Evolutionary conservation across 2,329 filamentous ascomycete species (phyloP).

Genomic region (Cadophora sp.): DNA sequence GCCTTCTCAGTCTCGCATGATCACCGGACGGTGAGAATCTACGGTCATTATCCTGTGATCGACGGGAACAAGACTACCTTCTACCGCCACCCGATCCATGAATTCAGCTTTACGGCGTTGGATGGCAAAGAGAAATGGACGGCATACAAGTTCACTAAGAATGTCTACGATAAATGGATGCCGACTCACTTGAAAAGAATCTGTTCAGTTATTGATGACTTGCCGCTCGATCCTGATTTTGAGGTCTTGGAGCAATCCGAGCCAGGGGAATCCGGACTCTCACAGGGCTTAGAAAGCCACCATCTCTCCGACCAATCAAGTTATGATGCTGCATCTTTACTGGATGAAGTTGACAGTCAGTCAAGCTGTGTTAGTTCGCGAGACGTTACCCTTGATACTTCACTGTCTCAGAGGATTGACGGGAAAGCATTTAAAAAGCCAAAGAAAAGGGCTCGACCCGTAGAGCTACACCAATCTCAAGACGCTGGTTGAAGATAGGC

Average conservation of each 20-base stretch:
- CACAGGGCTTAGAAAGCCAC: conserved; percentile 25
- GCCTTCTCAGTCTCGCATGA: conserved; percentile 47
- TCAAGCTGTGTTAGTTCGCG: conserved; percentile 31
- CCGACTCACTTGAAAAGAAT: conserved; percentile 44
- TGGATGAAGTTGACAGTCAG: conserved; percentile 29
- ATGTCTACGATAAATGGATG: conserved; percentile 43
- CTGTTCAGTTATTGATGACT: conserved; percentile 36
- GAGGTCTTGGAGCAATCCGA: conserved; percentile 31
- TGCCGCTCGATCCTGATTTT: conserved; percentile 40
- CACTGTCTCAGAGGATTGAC: conserved; percentile 28
- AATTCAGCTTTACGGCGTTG: conserved; percentile 39
- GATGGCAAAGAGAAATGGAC: conserved; percentile 44
- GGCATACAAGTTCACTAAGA: conserved; percentile 39
- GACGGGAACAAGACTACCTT: conserved; percentile 36
- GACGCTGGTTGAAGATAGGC: no score
- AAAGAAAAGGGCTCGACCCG: conserved; percentile 31
- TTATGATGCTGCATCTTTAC: conserved; percentile 23
- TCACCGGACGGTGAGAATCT: conserved; percentile 41
- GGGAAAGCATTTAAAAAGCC: conserved; percentile 28
- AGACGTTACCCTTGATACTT: conserved; percentile 32
- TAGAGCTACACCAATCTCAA: conserved; percentile 25
- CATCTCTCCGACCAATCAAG: conserved; percentile 28
- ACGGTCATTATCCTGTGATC: conserved; percentile 44
- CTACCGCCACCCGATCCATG: conserved; percentile 42
- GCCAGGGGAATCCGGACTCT: conserved; percentile 30